Evolutionary conservation across 2,329 filamentous ascomycete genomes (phyloP).

Genomic region (Trichoderma oligosporum): DNA sequence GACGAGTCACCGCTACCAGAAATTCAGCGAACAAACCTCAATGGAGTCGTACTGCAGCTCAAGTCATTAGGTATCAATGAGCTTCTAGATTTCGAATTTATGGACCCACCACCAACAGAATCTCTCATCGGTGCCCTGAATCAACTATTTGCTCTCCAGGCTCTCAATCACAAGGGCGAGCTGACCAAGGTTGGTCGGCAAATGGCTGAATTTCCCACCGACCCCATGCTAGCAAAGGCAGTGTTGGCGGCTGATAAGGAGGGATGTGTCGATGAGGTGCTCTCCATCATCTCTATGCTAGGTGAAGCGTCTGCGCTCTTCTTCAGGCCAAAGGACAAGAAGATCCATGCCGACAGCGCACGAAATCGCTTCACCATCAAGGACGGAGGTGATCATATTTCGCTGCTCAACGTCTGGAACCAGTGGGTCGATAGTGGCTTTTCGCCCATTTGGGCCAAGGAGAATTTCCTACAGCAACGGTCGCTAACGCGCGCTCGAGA

Average conservation of each 20-base stretch:
- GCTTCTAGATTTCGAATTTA: constrained; percentile 89
- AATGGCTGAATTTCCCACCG: constrained; percentile 92
- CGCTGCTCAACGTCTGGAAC: constrained; percentile 88
- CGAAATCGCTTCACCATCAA: constrained; percentile 83
- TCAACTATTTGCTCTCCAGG: constrained; percentile 85
- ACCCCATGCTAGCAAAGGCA: constrained; percentile 85
- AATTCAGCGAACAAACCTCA: constrained; percentile 87
- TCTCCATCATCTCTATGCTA: constrained; percentile 93
- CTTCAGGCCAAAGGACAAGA: constrained; percentile 95
- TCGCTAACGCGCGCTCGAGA: constrained; percentile 85
- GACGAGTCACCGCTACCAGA: constrained; percentile 89
- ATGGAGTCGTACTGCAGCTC: constrained; percentile 75
- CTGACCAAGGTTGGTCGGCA: constrained; percentile 87
- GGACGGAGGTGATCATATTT: constrained; percentile 86
- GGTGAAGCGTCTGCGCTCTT: constrained; percentile 85
- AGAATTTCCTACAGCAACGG: constrained; percentile 91
- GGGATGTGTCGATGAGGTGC: constrained; percentile 87
- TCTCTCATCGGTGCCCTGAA: constrained; percentile 86
- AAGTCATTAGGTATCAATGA: constrained; percentile 92
- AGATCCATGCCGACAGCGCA: constrained; percentile 89
- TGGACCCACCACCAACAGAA: constrained; percentile 88
- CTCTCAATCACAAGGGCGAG: constrained; percentile 81
- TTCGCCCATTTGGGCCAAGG: constrained; percentile 78
- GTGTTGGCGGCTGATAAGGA: constrained; percentile 85
- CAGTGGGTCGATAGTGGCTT: constrained; percentile 94